Evolutionary conservation across 306 rosid species (phyloP).

Genomic region (Cucurbita moschata): DNA sequence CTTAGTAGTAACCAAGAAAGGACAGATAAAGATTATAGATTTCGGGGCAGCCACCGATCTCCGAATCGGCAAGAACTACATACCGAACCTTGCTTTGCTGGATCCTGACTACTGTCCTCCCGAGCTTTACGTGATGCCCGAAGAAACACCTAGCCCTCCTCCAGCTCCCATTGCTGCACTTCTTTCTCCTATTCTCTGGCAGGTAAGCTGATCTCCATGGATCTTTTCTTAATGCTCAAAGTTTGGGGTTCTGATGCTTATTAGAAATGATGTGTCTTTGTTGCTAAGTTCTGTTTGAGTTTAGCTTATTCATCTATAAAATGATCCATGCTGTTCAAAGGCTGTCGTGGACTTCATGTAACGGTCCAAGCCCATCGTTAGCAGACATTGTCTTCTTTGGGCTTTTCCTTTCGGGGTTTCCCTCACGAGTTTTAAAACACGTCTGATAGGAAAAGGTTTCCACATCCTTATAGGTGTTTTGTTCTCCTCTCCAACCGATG

Average conservation of each 20-base stretch:
- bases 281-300: neutral
- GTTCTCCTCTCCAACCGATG: too few species aligned
- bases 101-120: conserved; percentile 94
- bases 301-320: neutral
- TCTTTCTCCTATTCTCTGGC: conserved; percentile 86
- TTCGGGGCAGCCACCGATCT: conserved; percentile 95
- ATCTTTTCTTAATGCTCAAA: neutral
- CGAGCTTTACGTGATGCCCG: conserved; percentile 72
- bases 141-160: conserved; percentile 93
- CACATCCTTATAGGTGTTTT: too few species aligned
- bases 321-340: neutral
- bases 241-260: neutral
- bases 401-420: too few species aligned
- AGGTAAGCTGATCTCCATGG: conserved; percentile 34
- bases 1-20: conserved; percentile 66
- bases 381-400: too few species aligned
- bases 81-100: conserved; percentile 47
- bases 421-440: too few species aligned
- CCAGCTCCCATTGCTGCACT: conserved; percentile 85
- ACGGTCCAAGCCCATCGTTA: too few species aligned
- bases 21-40: conserved; percentile 81
- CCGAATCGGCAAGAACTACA: conserved; percentile 83
- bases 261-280: neutral
- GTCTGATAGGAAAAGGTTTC: too few species aligned
- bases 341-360: neutral